These are phyloP conservation scores for Erythrophleum fordii DNA, from an alignment of 306 rosid species.

Conservation along the genomic window DNA sequence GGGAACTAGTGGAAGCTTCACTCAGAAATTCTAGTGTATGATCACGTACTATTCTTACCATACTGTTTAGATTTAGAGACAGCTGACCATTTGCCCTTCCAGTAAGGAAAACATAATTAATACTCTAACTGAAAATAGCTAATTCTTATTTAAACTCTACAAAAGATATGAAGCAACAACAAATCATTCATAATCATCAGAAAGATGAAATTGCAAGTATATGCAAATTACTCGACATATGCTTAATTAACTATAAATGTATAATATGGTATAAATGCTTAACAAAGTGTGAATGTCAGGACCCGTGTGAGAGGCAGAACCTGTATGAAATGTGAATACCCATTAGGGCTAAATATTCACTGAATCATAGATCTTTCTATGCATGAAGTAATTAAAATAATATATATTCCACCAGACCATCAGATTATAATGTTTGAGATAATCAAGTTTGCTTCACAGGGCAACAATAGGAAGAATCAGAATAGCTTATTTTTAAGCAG, in stretches of 20 bases:
- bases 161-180: background rate
- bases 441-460: background rate
- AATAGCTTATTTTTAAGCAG: background rate
- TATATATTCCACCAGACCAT: background rate
- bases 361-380: constrained; percentile 8
- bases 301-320: too few relatives aligned
- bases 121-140: too few relatives aligned
- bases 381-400: background rate
- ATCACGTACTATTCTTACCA: background rate
- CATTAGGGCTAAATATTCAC: background rate
- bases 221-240: background rate
- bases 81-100: background rate
- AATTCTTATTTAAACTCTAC: background rate
- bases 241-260: background rate
- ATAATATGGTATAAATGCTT: background rate
- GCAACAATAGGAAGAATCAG: constrained; percentile 2
- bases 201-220: background rate
- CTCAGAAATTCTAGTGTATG: background rate
- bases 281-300: background rate
- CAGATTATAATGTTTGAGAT: background rate
- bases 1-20: background rate
- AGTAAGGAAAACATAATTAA: background rate
- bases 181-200: background rate
- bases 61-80: background rate
- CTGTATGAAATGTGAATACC: background rate